Conservation (phyloP, 2,329 filamentous ascomycete species). For the Trichoderma harzianum region DNA sequence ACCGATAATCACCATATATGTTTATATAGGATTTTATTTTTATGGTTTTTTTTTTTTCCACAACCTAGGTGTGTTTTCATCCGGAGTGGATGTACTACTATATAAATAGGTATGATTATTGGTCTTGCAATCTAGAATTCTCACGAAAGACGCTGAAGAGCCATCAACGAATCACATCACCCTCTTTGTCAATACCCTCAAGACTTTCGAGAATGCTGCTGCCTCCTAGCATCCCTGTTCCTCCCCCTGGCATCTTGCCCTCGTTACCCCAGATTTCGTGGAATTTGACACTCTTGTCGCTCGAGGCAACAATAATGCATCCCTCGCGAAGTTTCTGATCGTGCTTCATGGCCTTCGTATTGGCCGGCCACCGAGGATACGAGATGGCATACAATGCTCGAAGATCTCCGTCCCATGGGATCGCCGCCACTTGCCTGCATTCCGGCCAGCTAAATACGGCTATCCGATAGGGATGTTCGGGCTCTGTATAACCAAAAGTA, state of each 20-base stretch:
- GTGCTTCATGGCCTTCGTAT: slow-evolving; percentile 26
- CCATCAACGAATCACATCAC: slow-evolving; percentile 64
- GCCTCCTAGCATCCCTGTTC: slow-evolving; percentile 66
- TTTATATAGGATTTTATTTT: neutral
- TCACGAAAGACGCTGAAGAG: neutral
- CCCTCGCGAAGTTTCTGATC: slow-evolving; percentile 34
- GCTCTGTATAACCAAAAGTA: slow-evolving; percentile 90
- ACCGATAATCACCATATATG: neutral
- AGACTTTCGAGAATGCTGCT: slow-evolving; percentile 81
- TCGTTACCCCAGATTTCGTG: slow-evolving; percentile 84
- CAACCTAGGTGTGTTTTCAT: neutral
- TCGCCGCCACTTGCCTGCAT: slow-evolving; percentile 78
- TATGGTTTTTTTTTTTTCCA: neutral
- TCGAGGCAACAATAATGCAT: slow-evolving; percentile 87
- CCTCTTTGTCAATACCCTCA: slow-evolving; percentile 74
- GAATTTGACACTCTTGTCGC: slow-evolving; percentile 90
- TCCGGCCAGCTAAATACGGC: slow-evolving; percentile 94
- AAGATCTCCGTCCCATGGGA: slow-evolving; percentile 78
- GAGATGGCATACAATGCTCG: slow-evolving; percentile 83
- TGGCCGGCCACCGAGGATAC: slow-evolving; percentile 58
- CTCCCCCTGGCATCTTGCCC: slow-evolving; percentile 46
- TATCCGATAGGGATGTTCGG: slow-evolving; percentile 83
- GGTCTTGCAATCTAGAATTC: slow-evolving; percentile 13
- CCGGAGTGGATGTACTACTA: neutral
- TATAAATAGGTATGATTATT: slow-evolving; percentile 11